phyloP scores from a whole-genome alignment of 805 yeast species.

The Yamadazyma tumulicola region DNA sequence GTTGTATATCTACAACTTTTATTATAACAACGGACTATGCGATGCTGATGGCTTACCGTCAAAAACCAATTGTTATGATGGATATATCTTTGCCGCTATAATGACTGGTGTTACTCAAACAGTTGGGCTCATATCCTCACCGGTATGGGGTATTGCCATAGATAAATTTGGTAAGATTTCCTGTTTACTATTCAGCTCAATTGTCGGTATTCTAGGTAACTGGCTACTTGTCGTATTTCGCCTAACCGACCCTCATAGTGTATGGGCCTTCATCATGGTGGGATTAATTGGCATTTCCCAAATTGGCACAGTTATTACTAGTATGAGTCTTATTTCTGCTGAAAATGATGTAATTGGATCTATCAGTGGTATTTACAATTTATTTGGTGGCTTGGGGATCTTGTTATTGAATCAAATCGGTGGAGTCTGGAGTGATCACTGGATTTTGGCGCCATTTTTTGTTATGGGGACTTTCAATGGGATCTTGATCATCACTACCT shows the following conservation, averaged over 20 bases:
- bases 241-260: constrained; percentile 32
- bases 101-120: constrained; percentile 66
- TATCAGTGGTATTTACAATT: constrained; percentile 65
- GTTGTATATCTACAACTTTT: constrained; percentile 56
- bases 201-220: constrained; percentile 44
- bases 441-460: constrained; percentile 58
- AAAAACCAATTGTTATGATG: constrained; percentile 49
- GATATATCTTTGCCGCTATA: constrained; percentile 63
- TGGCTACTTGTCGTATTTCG: constrained; percentile 23
- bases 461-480: constrained; percentile 43
- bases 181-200: constrained; percentile 34
- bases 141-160: constrained; percentile 57
- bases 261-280: constrained; percentile 38
- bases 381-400: constrained; percentile 67
- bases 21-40: constrained; percentile 49
- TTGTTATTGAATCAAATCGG: constrained; percentile 58
- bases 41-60: constrained; percentile 21
- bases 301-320: constrained; percentile 57
- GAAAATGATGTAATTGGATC: constrained; percentile 49
- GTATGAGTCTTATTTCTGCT: constrained; percentile 51
- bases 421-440: constrained; percentile 54
- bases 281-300: constrained; percentile 54
- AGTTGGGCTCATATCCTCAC: constrained; percentile 56
- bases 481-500: constrained; percentile 15
- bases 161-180: constrained; percentile 37